phyloP scores from a whole-genome alignment of 1,284 basidiomycete species.

The Peniophora sp. region DNA sequence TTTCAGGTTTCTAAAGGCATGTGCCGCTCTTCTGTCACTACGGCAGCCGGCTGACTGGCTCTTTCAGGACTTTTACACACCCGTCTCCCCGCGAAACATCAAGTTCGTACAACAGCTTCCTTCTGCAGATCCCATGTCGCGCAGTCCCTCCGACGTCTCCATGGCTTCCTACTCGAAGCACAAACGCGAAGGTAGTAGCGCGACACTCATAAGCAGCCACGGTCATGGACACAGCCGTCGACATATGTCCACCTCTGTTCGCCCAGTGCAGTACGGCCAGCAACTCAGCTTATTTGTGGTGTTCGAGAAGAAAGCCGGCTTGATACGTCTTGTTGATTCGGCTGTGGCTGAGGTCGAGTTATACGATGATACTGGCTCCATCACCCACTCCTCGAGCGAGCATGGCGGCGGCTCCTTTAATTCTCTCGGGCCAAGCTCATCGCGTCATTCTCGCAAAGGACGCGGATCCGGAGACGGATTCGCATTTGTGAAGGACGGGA shows the following conservation, averaged over 20 bases:
- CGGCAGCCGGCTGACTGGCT: neutral
- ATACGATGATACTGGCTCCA: conserved; percentile 33
- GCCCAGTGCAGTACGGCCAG: conserved; percentile 41
- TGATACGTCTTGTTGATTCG: conserved; percentile 71
- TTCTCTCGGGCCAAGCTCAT: conserved; percentile 16
- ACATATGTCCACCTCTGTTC: conserved; percentile 9
- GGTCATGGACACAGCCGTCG: conserved; percentile 11
- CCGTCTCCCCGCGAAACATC: conserved; percentile 51
- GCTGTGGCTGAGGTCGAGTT: conserved; percentile 71
- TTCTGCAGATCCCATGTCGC: conserved; percentile 40
- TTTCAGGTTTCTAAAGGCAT: conserved; percentile 70
- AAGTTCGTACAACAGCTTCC: conserved; percentile 59
- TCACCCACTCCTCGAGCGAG: conserved; percentile 6
- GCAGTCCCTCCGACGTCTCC: conserved; percentile 33
- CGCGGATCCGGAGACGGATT: conserved; percentile 48
- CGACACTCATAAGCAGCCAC: conserved; percentile 16
- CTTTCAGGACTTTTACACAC: conserved; percentile 71
- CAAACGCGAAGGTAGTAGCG: conserved; percentile 15
- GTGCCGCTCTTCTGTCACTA: conserved; percentile 9
- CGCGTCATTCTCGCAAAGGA: conserved; percentile 27
- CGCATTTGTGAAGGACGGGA: conserved; percentile 32
- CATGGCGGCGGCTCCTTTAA: conserved; percentile 5
- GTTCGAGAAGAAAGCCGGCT: conserved; percentile 76
- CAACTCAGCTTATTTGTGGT: conserved; percentile 70
- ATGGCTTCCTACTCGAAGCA: conserved; percentile 5